These are phyloP conservation scores for Cylindrotheca closterium DNA, from an alignment of 108 stramenopile genomes.

Conservation along the genomic window DNA sequence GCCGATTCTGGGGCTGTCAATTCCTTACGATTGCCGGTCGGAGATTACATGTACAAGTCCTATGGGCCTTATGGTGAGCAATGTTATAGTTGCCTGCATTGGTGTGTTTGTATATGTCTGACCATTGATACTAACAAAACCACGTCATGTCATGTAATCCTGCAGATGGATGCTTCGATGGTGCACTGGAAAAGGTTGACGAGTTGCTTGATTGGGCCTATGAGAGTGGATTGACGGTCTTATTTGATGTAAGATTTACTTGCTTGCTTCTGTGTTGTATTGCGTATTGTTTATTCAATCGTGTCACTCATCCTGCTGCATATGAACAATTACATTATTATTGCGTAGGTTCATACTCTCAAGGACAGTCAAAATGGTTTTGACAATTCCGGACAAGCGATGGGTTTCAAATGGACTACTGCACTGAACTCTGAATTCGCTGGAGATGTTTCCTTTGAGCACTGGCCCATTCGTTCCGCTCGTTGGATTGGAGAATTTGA, in stretches of 20 bases:
- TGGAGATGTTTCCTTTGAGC: conserved; percentile 30
- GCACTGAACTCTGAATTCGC: conserved; percentile 37
- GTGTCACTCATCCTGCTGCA: too few species aligned
- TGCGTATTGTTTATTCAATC: too few species aligned
- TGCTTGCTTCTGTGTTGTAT: too few species aligned
- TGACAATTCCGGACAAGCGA: conserved; percentile 81
- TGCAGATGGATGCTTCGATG: conserved; percentile 77
- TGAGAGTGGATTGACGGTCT: conserved; percentile 70
- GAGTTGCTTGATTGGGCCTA: conserved; percentile 77
- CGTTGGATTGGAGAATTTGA: conserved; percentile 89
- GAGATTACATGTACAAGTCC: conserved; percentile 89
- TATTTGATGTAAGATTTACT: conserved; percentile 65
- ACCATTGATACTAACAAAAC: not conserved
- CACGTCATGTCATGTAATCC: not conserved
- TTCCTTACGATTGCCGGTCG: conserved; percentile 84
- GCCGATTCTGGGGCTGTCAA: conserved; percentile 70
- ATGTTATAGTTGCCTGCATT: not conserved
- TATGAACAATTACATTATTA: too few species aligned
- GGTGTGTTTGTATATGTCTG: not conserved
- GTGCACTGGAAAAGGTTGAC: conserved; percentile 85
- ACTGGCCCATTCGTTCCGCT: conserved; percentile 78
- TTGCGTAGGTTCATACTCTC: conserved; percentile 62
- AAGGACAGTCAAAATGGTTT: conserved; percentile 91
- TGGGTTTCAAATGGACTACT: conserved; percentile 79
- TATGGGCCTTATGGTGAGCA: conserved; percentile 83